A percentile compares a stretch with the other conserved stretches of the same genome.
Conservation (phyloP, 257 asterid genomes). For the Primulina eburnea region DNA sequence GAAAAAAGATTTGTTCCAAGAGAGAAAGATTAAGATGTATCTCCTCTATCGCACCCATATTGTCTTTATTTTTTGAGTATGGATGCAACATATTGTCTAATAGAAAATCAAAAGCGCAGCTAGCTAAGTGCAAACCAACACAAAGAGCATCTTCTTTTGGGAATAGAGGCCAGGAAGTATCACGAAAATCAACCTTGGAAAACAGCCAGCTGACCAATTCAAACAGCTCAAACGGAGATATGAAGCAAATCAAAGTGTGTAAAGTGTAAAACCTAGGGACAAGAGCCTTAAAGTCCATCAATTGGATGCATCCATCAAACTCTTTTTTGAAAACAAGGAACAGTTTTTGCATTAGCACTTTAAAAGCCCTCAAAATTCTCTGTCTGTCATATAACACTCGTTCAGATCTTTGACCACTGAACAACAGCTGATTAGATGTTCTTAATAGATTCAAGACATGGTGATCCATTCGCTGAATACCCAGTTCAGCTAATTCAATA, state of each 20-base stretch:
- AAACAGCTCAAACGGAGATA: conserved; percentile 54
- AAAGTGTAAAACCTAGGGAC: conserved; percentile 49
- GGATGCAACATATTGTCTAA: conserved; percentile 39
- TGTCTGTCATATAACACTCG: conserved; percentile 34
- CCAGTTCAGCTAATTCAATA: conserved; percentile 44
- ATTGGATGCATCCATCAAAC: conserved; percentile 52
- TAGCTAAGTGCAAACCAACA: conserved; percentile 60
- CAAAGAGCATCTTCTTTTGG: conserved; percentile 41
- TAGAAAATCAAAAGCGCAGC: conserved; percentile 57
- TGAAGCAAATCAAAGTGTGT: conserved; percentile 37
- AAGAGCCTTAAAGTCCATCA: conserved; percentile 46
- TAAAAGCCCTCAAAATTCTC: conserved; percentile 45
- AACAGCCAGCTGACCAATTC: conserved; percentile 64
- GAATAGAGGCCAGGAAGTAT: conserved; percentile 30
- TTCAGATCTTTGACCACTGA: conserved; percentile 29
- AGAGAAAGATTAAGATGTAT: conserved; percentile 38
- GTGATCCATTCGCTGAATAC: conserved; percentile 53
- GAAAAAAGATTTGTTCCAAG: conserved; percentile 48
- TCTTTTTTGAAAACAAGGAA: conserved; percentile 50
- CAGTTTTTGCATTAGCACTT: conserved; percentile 47
- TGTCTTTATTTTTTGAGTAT: conserved; percentile 23
- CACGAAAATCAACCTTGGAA: conserved; percentile 46
- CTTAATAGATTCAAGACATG: conserved; percentile 55
- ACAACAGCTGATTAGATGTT: conserved; percentile 49
- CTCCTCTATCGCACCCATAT: conserved; percentile 34